A percentile compares a stretch with the other conserved stretches of the same genome.
phyloP scores from a whole-genome alignment of 805 yeast species.

The Lipomyces sp. region DNA sequence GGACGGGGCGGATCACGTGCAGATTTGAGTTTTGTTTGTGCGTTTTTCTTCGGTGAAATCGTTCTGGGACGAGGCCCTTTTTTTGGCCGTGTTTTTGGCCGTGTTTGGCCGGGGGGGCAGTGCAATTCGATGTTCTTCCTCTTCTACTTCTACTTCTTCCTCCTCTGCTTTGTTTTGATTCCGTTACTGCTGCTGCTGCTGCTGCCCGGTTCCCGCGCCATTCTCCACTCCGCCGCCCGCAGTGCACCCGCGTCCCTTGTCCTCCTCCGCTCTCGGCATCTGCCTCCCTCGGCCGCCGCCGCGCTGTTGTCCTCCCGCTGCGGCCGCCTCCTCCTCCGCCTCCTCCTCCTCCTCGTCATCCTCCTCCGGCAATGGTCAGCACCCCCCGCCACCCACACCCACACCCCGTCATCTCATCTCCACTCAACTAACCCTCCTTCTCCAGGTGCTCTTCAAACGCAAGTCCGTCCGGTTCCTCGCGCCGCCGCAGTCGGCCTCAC shows the following conservation, averaged over 20 bases:
- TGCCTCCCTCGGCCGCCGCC: neutral
- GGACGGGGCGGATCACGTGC: conserved; percentile 1
- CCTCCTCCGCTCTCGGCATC: neutral
- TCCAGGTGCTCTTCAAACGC: conserved; percentile 41
- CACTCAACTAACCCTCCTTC: neutral
- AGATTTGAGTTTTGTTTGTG: neutral
- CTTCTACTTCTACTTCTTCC: neutral
- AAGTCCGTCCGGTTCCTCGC: conserved; percentile 34
- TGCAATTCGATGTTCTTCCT: no score
- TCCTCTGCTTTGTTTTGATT: neutral
- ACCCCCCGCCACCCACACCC: neutral
- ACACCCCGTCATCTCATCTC: neutral
- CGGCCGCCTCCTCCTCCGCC: neutral
- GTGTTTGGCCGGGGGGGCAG: no score
- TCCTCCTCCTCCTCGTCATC: neutral
- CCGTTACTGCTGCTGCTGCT: neutral
- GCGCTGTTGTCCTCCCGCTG: neutral
- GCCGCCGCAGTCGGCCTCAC: conserved; percentile 28
- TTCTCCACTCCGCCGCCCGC: neutral
- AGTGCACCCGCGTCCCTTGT: neutral
- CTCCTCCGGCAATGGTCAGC: neutral
- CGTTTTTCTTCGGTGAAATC: neutral
- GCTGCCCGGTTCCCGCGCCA: neutral
- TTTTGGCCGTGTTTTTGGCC: no score
- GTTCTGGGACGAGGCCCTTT: neutral